Evolutionary conservation across 768 basidiomycete species (phyloP).

Genomic region (Serpula lacrymans): DNA sequence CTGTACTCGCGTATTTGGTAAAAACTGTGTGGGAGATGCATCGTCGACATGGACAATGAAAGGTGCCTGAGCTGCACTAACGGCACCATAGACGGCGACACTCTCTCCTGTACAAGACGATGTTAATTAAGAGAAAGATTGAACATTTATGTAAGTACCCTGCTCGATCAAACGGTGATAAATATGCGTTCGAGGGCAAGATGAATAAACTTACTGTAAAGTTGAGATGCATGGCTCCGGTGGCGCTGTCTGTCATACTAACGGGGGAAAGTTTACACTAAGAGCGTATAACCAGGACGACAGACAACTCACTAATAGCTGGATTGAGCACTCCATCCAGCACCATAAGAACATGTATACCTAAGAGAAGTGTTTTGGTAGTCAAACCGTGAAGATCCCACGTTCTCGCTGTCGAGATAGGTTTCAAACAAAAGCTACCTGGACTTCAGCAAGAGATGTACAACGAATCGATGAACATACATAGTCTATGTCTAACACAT

Average conservation of each 20-base stretch:
- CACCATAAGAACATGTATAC: neutral
- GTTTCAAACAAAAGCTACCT: neutral
- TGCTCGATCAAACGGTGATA: too few species aligned
- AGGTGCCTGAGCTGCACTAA: neutral
- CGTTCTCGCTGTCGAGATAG: neutral
- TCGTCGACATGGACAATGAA: neutral
- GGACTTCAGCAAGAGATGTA: neutral
- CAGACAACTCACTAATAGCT: too few species aligned
- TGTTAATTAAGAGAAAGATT: neutral
- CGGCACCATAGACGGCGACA: neutral
- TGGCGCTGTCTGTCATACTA: neutral
- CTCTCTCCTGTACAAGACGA: neutral
- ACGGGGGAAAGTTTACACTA: too few species aligned
- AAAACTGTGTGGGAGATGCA: neutral
- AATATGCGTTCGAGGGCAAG: too few species aligned
- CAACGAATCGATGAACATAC: constrained; percentile 4
- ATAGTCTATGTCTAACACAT: constrained; percentile 10
- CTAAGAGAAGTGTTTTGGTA: neutral
- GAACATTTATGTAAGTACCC: neutral
- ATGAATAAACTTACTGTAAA: neutral
- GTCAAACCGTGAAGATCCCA: neutral
- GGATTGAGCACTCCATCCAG: neutral
- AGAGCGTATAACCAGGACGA: too few species aligned
- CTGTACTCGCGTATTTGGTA: neutral
- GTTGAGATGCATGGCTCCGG: neutral